phyloP scores from a whole-genome alignment of 2,329 filamentous ascomycete species.

The Bipolaris victoriae region DNA sequence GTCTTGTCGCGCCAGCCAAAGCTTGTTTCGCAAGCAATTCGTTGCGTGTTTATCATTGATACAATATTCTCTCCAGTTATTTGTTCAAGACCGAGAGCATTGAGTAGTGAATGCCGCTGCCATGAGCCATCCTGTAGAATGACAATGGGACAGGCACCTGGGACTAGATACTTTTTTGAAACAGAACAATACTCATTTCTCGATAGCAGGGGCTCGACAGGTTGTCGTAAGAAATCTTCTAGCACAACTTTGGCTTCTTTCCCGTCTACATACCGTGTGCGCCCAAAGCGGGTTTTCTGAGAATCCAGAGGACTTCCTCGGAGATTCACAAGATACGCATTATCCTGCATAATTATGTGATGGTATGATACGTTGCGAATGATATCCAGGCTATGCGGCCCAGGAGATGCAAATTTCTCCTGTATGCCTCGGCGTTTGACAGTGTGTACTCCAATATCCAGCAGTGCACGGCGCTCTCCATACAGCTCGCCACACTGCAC shows the following conservation, averaged over 20 bases:
- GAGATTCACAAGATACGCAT: not conserved
- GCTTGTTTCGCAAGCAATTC: not conserved
- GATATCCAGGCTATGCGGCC: not conserved
- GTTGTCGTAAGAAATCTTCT: not conserved
- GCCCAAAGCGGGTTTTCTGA: not conserved
- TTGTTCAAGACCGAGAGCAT: not conserved
- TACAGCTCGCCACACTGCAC: not conserved
- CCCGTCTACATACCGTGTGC: not conserved
- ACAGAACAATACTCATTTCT: not conserved
- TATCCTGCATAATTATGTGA: not conserved
- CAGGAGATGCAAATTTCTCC: not conserved
- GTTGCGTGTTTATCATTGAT: slow-evolving; percentile 1
- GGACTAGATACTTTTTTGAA: not conserved
- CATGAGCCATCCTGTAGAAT: not conserved
- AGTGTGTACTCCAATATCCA: not conserved
- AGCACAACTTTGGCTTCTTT: not conserved
- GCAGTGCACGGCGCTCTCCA: not conserved
- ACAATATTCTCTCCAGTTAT: not conserved
- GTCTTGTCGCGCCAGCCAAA: not conserved
- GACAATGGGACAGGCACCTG: not conserved
- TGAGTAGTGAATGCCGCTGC: not conserved
- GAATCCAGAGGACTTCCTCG: not conserved
- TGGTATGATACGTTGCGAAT: not conserved
- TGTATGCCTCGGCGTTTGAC: not conserved
- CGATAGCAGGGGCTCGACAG: not conserved